A percentile compares a stretch with the other conserved stretches of the same genome.
Evolutionary conservation across 345 rosid species (phyloP).

Genomic region (Erucastrum elatum): DNA sequence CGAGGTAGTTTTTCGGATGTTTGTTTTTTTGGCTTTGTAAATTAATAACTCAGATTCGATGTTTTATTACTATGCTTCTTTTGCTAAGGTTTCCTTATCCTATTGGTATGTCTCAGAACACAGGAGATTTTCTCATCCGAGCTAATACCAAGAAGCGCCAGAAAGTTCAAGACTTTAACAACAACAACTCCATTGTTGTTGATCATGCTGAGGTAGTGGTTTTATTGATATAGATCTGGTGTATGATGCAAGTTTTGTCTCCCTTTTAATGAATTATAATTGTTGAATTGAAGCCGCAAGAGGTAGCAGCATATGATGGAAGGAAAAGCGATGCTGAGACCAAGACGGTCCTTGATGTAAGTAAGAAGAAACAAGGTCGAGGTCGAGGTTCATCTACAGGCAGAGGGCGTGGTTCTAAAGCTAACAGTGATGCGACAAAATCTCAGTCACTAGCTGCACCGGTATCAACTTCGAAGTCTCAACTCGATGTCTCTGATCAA

Average conservation of each 20-base stretch:
- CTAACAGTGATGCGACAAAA: conserved; percentile 54
- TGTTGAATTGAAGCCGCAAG: conserved; percentile 39
- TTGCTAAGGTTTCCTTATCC: neutral
- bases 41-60: neutral
- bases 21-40: neutral
- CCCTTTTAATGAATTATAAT: neutral
- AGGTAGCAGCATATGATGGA: conserved; percentile 56
- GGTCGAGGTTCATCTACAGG: conserved; percentile 72
- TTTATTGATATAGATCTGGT: neutral
- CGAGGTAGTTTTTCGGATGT: conserved; percentile 46
- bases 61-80: neutral
- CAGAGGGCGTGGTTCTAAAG: conserved; percentile 85
- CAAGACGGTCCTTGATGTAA: conserved; percentile 55
- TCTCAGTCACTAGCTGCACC: conserved; percentile 52
- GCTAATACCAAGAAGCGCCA: conserved; percentile 91
- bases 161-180: conserved; percentile 63
- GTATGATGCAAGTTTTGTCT: neutral
- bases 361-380: conserved; percentile 79
- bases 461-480: conserved; percentile 58
- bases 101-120: conserved; percentile 49
- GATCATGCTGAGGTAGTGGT: conserved; percentile 63
- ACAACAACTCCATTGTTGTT: conserved; percentile 38
- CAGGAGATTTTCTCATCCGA: conserved; percentile 85
- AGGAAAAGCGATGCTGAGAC: conserved; percentile 63
- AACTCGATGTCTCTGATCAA: conserved; percentile 55